These are phyloP conservation scores for Silene coronaria DNA, from an alignment of 179 eudicot species.

Conservation along the genomic window DNA sequence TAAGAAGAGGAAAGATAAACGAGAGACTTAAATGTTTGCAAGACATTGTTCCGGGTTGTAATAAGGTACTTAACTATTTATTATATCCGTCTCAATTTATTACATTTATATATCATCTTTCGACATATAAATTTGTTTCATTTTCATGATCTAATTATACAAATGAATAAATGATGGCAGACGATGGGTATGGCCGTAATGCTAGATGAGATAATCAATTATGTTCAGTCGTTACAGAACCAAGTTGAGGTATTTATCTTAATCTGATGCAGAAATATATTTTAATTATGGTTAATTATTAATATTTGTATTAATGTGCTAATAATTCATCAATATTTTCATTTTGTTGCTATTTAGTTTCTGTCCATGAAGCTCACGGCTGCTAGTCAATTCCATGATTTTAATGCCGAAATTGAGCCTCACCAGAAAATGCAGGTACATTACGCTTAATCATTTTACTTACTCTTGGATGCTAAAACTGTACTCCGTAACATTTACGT, in stretches of 20 bases:
- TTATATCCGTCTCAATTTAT: no score
- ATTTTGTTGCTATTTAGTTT: slow-evolving; percentile 20
- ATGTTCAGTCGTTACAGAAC: slow-evolving; percentile 40
- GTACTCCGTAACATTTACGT: no score
- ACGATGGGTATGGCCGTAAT: slow-evolving; percentile 44
- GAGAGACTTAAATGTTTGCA: slow-evolving; percentile 37
- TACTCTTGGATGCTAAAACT: neutral
- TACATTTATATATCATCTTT: no score
- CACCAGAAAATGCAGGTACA: slow-evolving; percentile 28
- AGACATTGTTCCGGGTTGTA: slow-evolving; percentile 44
- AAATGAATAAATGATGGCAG: slow-evolving; percentile 18
- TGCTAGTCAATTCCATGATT: slow-evolving; percentile 33
- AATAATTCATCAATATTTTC: neutral
- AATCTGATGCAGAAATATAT: neutral
- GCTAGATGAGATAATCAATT: slow-evolving; percentile 42
- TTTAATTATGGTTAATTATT: neutral
- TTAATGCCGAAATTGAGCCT: slow-evolving; percentile 24
- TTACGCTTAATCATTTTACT: neutral
- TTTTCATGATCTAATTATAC: neutral
- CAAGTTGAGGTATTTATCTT: slow-evolving; percentile 37
- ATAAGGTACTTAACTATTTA: slow-evolving; percentile 37
- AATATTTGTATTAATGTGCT: neutral
- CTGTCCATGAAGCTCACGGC: slow-evolving; percentile 39
- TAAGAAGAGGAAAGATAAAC: slow-evolving; percentile 43
- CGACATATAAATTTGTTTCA: no score